These are phyloP conservation scores for Fusarium illudens DNA, from an alignment of 2,329 filamentous ascomycete genomes.

Conservation along the genomic window DNA sequence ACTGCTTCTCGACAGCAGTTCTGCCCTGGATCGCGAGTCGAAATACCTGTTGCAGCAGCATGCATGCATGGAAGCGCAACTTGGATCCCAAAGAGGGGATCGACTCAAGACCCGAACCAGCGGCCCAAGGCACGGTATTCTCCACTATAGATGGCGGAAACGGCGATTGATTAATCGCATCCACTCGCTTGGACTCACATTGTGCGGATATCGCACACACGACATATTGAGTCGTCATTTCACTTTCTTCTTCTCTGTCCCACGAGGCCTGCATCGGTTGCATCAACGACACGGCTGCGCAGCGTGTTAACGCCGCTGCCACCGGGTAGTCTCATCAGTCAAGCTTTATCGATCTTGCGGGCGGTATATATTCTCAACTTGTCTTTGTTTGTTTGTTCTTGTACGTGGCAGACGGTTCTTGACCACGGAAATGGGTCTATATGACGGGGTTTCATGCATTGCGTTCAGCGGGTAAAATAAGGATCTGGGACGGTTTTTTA, in stretches of 20 bases:
- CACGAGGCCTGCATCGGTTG: slow-evolving; percentile 1
- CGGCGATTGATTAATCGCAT: slow-evolving; percentile 4
- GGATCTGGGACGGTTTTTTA: slow-evolving; percentile 38
- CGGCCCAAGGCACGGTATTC: slow-evolving; percentile 10
- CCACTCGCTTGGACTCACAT: slow-evolving; percentile 24
- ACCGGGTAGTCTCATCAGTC: slow-evolving; percentile 2
- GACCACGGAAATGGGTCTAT: slow-evolving; percentile 43
- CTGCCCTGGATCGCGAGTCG: not conserved
- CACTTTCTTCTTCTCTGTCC: slow-evolving; percentile 20
- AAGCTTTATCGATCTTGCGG: slow-evolving; percentile 40
- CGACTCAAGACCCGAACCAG: not conserved
- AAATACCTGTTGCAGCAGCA: not conserved
- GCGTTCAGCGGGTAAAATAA: slow-evolving; percentile 48
- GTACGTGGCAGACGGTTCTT: slow-evolving; percentile 33
- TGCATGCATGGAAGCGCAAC: not conserved
- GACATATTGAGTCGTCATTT: slow-evolving; percentile 13
- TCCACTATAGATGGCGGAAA: slow-evolving; percentile 20
- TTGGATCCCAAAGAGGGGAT: not conserved
- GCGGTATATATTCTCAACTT: slow-evolving; percentile 42
- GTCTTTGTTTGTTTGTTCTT: slow-evolving; percentile 38
- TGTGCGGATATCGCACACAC: slow-evolving; percentile 24
- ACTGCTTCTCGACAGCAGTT: not conserved
- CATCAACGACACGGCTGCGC: not conserved
- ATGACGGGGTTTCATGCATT: slow-evolving; percentile 51
- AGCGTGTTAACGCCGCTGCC: not conserved